Percentiles rank a stretch among this genome's conserved stretches.
phyloP scores from a whole-genome alignment of 148 eudicot species.

The Polygonum maritimum region DNA sequence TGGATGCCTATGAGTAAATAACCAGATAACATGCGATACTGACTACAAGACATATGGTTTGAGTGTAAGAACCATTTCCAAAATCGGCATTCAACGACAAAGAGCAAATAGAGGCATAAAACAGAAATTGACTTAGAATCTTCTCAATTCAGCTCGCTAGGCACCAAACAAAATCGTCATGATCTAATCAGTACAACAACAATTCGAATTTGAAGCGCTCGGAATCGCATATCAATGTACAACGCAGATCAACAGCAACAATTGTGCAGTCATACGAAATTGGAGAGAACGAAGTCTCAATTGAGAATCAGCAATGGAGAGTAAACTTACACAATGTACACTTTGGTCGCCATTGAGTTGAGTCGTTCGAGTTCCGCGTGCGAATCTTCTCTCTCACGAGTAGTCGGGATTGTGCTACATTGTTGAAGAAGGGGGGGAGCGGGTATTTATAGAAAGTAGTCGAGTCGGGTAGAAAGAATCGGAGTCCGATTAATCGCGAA shows the following conservation, averaged over 20 bases:
- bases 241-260: neutral
- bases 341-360: conserved; percentile 8
- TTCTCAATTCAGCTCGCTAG: neutral
- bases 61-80: neutral
- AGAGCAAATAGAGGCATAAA: neutral
- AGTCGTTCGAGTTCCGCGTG: neutral
- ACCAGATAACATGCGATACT: neutral
- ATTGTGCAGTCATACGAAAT: neutral
- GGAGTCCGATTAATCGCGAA: neutral
- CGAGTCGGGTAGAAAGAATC: no score
- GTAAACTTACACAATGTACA: conserved; percentile 6
- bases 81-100: neutral
- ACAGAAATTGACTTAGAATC: neutral
- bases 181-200: neutral
- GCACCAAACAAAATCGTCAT: neutral
- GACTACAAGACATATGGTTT: neutral
- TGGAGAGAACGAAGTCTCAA: neutral
- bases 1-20: neutral
- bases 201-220: neutral
- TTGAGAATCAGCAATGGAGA: neutral
- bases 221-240: neutral
- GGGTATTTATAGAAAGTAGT: neutral
- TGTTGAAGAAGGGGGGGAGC: neutral
- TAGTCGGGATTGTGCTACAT: neutral
- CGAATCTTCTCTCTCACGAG: neutral